Evolutionary conservation across 1,139 yeast species (phyloP).

Genomic region (Blastobotrys raffinosifermentans): DNA sequence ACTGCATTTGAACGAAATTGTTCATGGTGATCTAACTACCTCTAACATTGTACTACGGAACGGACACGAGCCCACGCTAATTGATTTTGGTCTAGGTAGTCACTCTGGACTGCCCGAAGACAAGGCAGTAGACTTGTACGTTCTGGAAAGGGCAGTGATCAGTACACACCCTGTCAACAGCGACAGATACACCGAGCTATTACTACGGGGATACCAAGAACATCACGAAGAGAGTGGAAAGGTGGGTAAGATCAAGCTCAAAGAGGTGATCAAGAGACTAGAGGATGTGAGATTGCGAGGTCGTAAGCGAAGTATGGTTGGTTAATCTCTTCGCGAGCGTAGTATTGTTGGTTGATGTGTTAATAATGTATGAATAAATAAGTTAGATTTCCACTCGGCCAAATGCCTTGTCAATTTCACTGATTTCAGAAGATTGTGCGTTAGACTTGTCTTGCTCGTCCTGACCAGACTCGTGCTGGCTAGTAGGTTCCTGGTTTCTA

Average conservation of each 20-base stretch:
- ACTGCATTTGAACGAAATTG: slow-evolving; percentile 69
- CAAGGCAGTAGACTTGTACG: slow-evolving; percentile 93
- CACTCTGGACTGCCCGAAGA: slow-evolving; percentile 77
- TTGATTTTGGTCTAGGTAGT: slow-evolving; percentile 90
- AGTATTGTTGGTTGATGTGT: too few relatives aligned
- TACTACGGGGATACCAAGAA: slow-evolving; percentile 62
- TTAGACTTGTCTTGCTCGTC: slow-evolving; percentile 1
- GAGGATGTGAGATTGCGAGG: slow-evolving; percentile 89
- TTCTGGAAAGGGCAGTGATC: slow-evolving; percentile 81
- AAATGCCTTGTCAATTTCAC: slow-evolving; percentile 19
- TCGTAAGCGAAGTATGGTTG: slow-evolving; percentile 90
- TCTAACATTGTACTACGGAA: slow-evolving; percentile 67
- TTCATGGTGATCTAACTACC: slow-evolving; percentile 93
- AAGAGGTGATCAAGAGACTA: slow-evolving; percentile 57
- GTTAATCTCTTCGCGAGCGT: too few relatives aligned
- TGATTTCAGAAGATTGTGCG: not conserved
- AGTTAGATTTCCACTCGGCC: slow-evolving; percentile 12
- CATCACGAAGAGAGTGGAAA: slow-evolving; percentile 22
- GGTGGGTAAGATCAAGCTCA: slow-evolving; percentile 31
- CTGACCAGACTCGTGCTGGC: slow-evolving; percentile 3
- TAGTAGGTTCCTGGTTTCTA: slow-evolving; percentile 4
- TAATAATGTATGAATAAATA: not conserved
- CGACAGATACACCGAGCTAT: slow-evolving; percentile 57
- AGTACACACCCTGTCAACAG: slow-evolving; percentile 85
- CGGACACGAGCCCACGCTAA: slow-evolving; percentile 48